Base-by-base conservation (phyloP, 1,284 basidiomycete genomes). In the Fomitopsis pinicola region DNA sequence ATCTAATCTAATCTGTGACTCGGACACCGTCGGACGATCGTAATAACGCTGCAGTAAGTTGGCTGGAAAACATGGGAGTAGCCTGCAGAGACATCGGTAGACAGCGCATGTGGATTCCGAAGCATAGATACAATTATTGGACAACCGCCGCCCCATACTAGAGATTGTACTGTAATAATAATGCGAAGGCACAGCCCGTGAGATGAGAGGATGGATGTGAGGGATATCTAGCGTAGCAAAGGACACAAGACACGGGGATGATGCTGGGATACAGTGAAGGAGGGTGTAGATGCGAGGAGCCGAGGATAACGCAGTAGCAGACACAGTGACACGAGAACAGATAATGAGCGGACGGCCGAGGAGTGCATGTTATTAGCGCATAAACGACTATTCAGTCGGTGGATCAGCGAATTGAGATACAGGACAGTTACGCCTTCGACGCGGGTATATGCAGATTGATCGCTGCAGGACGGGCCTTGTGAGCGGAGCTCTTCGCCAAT, bases 401-500 rank as follows among this genome's bases (percentile, higher is more conserved):
- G 33, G 45, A n/a, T 26, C 15, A 50, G 48, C 8, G 48, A 35
- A 33, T 40, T 35, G 12, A 46, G 48, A 55, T 61, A 63, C 58
- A 62, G 55, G 63, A 59, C 53, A 44, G 62, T 69, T 67, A 75
- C 38, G 68, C 66, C 73, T 83, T 82, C 61, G 82, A 81, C 59
- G 79, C 74, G 59, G 85, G 85, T 59, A 87, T 86, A 65, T 87
- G 81, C 65, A 86, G 77, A 68, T 87, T 87, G 68, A 87, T 87
- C 53, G 85, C 85, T 86, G 46, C 2, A 19, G 22, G 44, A 35
- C 64, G 17, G 42, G 8, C 38, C 14, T 22, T 2, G 59, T 64
- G 50, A 64, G 61, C 5, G 3, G 17, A 4, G 40, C n/a, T 17
- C 19, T 14, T 28, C 19, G 54, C 54, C 38, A 42, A 59, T 35